Percentiles rank a stretch among this genome's conserved stretches.
Conservation (phyloP, 225 moss, liverwort and hornwort genomes). For the Pseudisothecium myosuroides region DNA sequence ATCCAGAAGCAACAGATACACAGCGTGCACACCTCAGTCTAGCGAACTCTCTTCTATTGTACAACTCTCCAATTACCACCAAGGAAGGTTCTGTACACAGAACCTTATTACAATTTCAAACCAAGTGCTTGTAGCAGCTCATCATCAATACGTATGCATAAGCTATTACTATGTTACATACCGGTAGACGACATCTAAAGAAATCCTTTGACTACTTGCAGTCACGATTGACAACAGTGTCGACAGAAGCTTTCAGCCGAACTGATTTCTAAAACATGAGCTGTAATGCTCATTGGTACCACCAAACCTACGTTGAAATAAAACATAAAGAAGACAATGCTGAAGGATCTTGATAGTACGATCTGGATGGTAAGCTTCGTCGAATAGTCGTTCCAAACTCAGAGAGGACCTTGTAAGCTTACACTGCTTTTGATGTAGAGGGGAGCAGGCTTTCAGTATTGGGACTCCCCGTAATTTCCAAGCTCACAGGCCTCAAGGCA, state of each 20-base stretch:
- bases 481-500: conserved; percentile 24
- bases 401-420: background rate
- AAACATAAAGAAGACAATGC: background rate
- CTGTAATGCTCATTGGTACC: background rate
- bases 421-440: conserved; percentile 38
- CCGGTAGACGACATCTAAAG: background rate
- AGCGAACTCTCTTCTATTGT: background rate
- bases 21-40: background rate
- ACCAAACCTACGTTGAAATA: background rate
- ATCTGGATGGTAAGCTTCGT: background rate
- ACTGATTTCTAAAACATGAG: background rate
- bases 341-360: background rate
- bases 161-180: background rate
- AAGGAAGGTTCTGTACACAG: background rate
- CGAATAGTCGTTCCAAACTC: background rate
- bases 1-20: background rate
- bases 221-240: background rate
- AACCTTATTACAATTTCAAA: background rate
- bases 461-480: conserved; percentile 15
- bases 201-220: background rate
- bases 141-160: background rate
- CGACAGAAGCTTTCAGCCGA: background rate
- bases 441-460: conserved; percentile 37
- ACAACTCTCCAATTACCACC: background rate
- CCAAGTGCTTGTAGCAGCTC: background rate